phyloP scores from a whole-genome alignment of 1,284 basidiomycete genomes.

The Sphaerobolus stellatus region DNA sequence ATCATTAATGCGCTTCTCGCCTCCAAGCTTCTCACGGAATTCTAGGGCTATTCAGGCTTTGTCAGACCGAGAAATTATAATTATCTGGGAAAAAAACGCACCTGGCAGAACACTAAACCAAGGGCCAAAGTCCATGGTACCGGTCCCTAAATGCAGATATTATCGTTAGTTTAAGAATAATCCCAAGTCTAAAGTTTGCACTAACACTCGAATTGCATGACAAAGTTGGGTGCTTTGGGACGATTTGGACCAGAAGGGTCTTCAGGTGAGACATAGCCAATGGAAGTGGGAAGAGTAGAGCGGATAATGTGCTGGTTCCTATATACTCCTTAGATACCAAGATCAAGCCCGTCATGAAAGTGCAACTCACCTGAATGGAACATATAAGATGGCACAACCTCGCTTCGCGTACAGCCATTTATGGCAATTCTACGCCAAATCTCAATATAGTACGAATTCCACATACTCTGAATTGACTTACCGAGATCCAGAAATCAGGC shows the following conservation, averaged over 20 bases:
- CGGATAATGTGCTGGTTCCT: conserved; percentile 80
- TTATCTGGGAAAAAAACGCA: conserved; percentile 26
- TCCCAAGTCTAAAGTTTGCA: conserved; percentile 3
- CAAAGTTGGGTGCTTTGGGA: conserved; percentile 44
- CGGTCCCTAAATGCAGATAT: conserved; percentile 53
- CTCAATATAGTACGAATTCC: neutral
- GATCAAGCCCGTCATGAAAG: neutral
- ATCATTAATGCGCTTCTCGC: conserved; percentile 74
- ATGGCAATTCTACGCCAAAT: conserved; percentile 64
- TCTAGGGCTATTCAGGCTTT: conserved; percentile 53
- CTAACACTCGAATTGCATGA: conserved; percentile 60
- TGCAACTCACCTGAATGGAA: conserved; percentile 59
- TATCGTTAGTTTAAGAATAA: conserved; percentile 5
- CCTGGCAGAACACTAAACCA: conserved; percentile 57
- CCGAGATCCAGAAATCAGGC: conserved; percentile 82
- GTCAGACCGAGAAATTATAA: conserved; percentile 14
- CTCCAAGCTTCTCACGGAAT: conserved; percentile 80
- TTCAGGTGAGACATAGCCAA: conserved; percentile 49
- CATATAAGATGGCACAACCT: conserved; percentile 72
- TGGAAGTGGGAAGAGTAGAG: conserved; percentile 73
- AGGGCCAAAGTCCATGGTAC: conserved; percentile 59
- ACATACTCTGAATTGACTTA: conserved; percentile 32
- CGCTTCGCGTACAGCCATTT: conserved; percentile 84
- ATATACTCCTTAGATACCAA: conserved; percentile 7
- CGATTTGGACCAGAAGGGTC: conserved; percentile 24